Evolutionary conservation across 2,329 filamentous ascomycete species (phyloP), one percentile per base, ranked within the genome.

Genomic region (Pseudocercospora musae): DNA sequence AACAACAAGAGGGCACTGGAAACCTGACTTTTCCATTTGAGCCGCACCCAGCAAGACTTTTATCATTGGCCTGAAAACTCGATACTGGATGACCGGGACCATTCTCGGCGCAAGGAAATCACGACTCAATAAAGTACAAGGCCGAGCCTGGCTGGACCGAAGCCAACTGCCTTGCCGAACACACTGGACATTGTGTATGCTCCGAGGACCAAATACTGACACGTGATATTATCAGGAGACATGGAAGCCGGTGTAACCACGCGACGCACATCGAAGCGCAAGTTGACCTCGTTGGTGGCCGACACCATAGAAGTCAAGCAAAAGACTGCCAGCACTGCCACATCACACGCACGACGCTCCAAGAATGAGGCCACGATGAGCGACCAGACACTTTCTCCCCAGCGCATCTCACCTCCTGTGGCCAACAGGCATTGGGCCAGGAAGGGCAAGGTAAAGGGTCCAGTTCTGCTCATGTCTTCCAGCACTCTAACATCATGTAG

Each of bases 301-400:
- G 63, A 69, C 23, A 66, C 58, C 33, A 66, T 62, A 21, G 55
- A 64, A 8, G 65, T 64, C 18, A 67, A 67, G 62, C 59, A 63
- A 42, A 63, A 62, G 52, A 31, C 27, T 1, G 50, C 48, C 11
- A 27, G 57, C 37, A 66, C 58, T 57, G 60, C 44, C 31, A 59
- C 15, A 7, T n/a, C n/a, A 57, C 8, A 23, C 15, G 15, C 23
- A 6, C 37, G 21, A 18, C 25, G 42, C 15, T 29, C 40, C 20
- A 31, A 29, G 11, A 57, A 29, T 54, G 52, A 18, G n/a, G 15
- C 44, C 25, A n/a, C 40, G 40, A 21, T 27, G 25, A 31, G 5
- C 21, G 46, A 33, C 20, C 37, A 31, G 40, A 27, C 37, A 20
- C 11, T 33, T 6, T 46, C 37, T 25, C 29, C 42, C 8, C 27